Evolutionary conservation across 2,329 filamentous ascomycete species (phyloP), one percentile per base, ranked within the genome.

Genomic region (Xylaria sp.): DNA sequence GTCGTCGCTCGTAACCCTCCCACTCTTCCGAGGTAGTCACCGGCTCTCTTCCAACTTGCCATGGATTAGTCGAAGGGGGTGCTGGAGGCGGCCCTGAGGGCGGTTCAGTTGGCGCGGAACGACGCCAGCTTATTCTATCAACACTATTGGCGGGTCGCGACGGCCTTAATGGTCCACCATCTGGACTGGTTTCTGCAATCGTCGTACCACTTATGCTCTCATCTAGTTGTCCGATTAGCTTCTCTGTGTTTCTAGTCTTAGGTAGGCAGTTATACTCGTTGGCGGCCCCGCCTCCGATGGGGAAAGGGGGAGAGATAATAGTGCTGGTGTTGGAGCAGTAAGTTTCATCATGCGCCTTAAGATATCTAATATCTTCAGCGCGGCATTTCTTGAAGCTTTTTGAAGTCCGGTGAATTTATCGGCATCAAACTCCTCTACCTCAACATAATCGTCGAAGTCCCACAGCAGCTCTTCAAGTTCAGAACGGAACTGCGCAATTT

Each of bases 321-420:
- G 18, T 54, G 64, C 55, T 5, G 75, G 69, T 25, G 66, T 69
- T 2, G 75, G 71, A 32, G 71, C 69, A 61, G 84, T 82, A 13
- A 88, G 81, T 74, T 84, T 88, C 83, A 88, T 88, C 83, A 88
- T 85, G 58, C 85, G 81, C 77, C 84, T 84, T 18, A 89, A 77
- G 37, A 86, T 82, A 60, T 87, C 84, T 57, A 82, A 78, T 13
- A 87, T 83, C 60, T 79, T 81, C 0, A 84, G 82, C 1, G 86
- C 85, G 0, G 83, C 81, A 60, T 82, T 83, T 63, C 85, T 82
- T 18, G 84, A 85, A 5, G 82, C 73, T 44, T 81, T 81, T 72
- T 85, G 84, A 3, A 88, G 78, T 70, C 85, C 81, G 21, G 79
- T 76, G 63, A 84, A 88, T 69, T 84, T 85, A 21, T 80, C 80